A percentile compares a stretch with the other conserved stretches of the same genome.
Evolutionary conservation across 164 flowering plant species (phyloP).

Genomic region (Chimonanthus praecox): DNA sequence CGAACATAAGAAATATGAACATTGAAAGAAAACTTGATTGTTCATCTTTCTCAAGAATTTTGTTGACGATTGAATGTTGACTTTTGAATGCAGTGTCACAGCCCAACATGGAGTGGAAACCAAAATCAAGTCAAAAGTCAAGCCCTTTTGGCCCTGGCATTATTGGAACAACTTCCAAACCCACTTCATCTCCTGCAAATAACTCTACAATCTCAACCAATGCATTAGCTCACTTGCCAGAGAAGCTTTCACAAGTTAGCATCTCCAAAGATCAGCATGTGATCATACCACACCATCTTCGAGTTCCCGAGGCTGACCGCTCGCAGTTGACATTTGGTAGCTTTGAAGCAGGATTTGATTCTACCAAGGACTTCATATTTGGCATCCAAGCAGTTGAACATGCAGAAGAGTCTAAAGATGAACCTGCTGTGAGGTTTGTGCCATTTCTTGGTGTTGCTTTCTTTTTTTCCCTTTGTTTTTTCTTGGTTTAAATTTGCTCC

Average conservation of each 20-base stretch:
- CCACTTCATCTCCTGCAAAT: constrained; percentile 38
- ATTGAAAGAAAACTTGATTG: too few relatives aligned
- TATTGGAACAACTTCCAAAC: constrained; percentile 42
- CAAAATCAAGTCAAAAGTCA: constrained; percentile 66
- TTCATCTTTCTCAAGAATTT: neutral
- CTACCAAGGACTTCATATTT: constrained; percentile 25
- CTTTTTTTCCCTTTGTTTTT: neutral
- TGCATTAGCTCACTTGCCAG: constrained; percentile 44
- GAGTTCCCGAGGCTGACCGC: constrained; percentile 77
- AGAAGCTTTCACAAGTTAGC: constrained; percentile 41
- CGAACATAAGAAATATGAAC: too few relatives aligned
- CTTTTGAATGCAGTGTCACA: constrained; percentile 39
- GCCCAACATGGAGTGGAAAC: constrained; percentile 88
- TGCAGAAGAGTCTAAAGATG: constrained; percentile 36
- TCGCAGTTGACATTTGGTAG: constrained; percentile 77
- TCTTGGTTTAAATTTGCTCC: neutral
- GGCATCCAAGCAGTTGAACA: constrained; percentile 26
- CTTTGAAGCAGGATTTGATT: constrained; percentile 57
- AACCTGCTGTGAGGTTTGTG: constrained; percentile 52
- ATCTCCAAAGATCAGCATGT: constrained; percentile 66
- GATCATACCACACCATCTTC: constrained; percentile 81
- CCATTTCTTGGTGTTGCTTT: neutral
- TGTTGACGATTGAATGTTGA: neutral
- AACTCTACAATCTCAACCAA: constrained; percentile 28
- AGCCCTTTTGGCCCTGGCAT: constrained; percentile 37